phyloP scores from a whole-genome alignment of 495 filamentous ascomycete genomes.

The Tuber magnatum region DNA sequence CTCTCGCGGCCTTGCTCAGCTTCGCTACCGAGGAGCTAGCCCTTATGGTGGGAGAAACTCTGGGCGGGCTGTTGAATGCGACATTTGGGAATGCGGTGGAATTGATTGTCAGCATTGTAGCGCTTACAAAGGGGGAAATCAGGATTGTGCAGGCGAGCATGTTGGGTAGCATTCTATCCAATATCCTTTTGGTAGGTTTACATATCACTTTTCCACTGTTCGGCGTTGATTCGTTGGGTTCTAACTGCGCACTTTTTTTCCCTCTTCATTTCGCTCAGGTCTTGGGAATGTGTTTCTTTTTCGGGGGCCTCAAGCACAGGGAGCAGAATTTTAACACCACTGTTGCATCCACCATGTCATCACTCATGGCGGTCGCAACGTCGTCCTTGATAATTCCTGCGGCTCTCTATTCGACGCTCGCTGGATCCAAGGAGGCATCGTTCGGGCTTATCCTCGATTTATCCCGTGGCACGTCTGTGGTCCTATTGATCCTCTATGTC shows the following conservation, averaged over 20 bases:
- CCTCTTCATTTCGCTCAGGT: slow-evolving; percentile 47
- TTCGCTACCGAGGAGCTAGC: slow-evolving; percentile 94
- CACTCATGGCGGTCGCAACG: slow-evolving; percentile 84
- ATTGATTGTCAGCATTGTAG: slow-evolving; percentile 92
- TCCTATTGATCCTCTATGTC: slow-evolving; percentile 79
- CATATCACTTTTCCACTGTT: slow-evolving; percentile 8
- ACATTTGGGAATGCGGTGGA: slow-evolving; percentile 86
- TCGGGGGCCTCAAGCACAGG: slow-evolving; percentile 64
- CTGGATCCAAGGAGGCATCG: slow-evolving; percentile 44
- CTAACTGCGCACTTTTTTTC: neutral
- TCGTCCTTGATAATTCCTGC: slow-evolving; percentile 92
- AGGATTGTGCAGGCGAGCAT: slow-evolving; percentile 95
- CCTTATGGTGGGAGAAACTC: slow-evolving; percentile 72
- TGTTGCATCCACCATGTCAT: slow-evolving; percentile 91
- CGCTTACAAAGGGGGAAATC: slow-evolving; percentile 75
- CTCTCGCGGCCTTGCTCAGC: slow-evolving; percentile 81
- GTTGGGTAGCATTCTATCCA: slow-evolving; percentile 94
- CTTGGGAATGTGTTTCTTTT: slow-evolving; percentile 91
- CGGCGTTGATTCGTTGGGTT: slow-evolving; percentile 13
- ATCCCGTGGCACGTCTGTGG: slow-evolving; percentile 83
- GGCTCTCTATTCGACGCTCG: slow-evolving; percentile 58
- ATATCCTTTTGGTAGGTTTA: slow-evolving; percentile 65
- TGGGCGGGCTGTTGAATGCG: slow-evolving; percentile 90
- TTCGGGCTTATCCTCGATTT: slow-evolving; percentile 64
- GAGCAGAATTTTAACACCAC: slow-evolving; percentile 78